These are phyloP conservation scores for Brassica incana DNA, from an alignment of 345 rosid species.

Conservation along the genomic window DNA sequence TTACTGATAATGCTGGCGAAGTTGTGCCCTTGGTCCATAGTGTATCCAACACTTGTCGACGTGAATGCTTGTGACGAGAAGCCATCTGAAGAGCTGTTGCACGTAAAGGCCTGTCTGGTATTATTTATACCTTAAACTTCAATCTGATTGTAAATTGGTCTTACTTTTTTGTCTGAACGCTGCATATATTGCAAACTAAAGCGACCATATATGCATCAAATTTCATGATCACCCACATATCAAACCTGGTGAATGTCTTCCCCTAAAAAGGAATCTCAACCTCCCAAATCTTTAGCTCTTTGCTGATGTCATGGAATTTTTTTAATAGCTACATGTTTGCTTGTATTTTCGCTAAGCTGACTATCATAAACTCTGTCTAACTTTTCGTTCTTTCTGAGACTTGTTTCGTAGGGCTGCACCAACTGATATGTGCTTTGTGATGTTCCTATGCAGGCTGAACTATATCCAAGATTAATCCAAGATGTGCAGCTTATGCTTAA, in stretches of 20 bases:
- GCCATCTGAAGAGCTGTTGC: constrained; percentile 81
- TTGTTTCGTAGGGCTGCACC: constrained; percentile 12
- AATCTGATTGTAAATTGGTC: constrained; percentile 11
- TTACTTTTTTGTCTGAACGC: background rate
- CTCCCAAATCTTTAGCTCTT: background rate
- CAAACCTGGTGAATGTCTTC: constrained; percentile 4
- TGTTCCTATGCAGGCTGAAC: constrained; percentile 62
- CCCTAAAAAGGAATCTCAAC: background rate
- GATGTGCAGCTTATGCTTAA: constrained; percentile 92
- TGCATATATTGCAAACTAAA: constrained; percentile 14
- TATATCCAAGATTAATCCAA: constrained; percentile 82
- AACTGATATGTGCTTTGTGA: constrained; percentile 13
- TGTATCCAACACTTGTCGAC: constrained; percentile 85
- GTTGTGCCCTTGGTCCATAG: constrained; percentile 84
- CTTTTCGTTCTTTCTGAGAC: background rate
- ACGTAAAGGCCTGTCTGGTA: constrained; percentile 81
- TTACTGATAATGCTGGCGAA: constrained; percentile 77
- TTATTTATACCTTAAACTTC: constrained; percentile 25
- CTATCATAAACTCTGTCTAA: background rate
- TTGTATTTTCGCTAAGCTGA: background rate
- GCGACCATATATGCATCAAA: constrained; percentile 5
- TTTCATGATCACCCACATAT: constrained; percentile 1
- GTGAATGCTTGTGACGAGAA: constrained; percentile 67
- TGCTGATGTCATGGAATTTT: constrained; percentile 12
- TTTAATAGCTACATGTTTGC: constrained; percentile 2